Conservation (phyloP, 1,284 basidiomycete species). For the Marasmius tenuissimus region DNA sequence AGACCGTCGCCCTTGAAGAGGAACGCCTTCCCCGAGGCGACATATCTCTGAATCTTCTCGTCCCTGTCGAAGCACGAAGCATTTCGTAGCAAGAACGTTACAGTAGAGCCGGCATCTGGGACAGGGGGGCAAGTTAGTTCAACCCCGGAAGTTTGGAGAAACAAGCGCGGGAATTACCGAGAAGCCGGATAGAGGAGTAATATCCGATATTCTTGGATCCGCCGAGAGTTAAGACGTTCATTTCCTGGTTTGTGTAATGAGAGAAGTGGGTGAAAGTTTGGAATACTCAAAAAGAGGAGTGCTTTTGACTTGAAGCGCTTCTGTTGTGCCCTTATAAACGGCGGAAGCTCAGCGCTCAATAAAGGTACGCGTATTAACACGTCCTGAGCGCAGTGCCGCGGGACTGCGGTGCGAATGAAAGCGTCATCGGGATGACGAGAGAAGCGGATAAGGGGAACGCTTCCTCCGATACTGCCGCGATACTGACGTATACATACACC, state of each 20-base stretch:
- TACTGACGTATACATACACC: too few relatives aligned
- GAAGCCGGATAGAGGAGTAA: conserved; percentile 46
- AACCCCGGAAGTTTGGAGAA: background rate
- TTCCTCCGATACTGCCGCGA: too few relatives aligned
- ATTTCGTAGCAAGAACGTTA: conserved; percentile 51
- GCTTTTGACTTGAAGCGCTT: too few relatives aligned
- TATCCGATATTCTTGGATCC: conserved; percentile 67
- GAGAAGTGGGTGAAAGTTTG: too few relatives aligned
- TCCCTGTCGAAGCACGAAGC: conserved; percentile 45
- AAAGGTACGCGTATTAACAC: too few relatives aligned
- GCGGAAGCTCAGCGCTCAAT: too few relatives aligned
- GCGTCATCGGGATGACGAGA: too few relatives aligned
- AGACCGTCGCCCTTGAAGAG: conserved; percentile 54
- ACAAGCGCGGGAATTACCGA: conserved; percentile 36
- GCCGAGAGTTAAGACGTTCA: conserved; percentile 47
- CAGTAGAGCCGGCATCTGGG: conserved; percentile 44
- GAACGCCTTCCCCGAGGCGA: conserved; percentile 40
- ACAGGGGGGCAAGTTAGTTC: background rate
- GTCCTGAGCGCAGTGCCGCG: too few relatives aligned
- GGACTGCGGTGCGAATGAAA: too few relatives aligned
- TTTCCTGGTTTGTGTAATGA: background rate
- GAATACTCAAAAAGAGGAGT: too few relatives aligned
- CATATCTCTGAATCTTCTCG: conserved; percentile 37
- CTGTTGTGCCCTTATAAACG: too few relatives aligned
- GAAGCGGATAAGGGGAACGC: too few relatives aligned